phyloP scores from a whole-genome alignment of 495 filamentous ascomycete genomes.

The Pseudomonodictys pantanalensis region DNA sequence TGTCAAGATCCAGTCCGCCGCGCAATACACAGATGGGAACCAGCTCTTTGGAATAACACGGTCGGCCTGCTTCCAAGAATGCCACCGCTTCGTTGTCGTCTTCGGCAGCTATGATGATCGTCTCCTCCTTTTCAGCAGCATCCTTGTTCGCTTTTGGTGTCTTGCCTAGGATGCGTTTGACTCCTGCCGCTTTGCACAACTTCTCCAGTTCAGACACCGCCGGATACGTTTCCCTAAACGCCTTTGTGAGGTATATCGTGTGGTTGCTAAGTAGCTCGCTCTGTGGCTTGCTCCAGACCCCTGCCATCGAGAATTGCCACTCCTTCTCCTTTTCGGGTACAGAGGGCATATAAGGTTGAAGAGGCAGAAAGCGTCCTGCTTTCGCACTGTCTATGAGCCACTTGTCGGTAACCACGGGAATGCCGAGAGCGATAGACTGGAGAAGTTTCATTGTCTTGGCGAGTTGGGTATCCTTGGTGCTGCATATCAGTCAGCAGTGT shows the following conservation, averaged over 20 bases:
- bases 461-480: constrained; percentile 40
- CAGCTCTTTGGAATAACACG: constrained; percentile 26
- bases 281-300: constrained; percentile 32
- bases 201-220: constrained; percentile 39
- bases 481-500: not conserved
- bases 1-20: constrained; percentile 24
- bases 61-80: constrained; percentile 13
- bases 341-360: constrained; percentile 32
- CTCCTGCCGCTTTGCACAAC: constrained; percentile 37
- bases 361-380: constrained; percentile 31
- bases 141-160: too few species aligned
- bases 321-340: constrained; percentile 37
- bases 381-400: constrained; percentile 40
- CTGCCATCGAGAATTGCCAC: constrained; percentile 38
- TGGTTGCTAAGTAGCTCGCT: constrained; percentile 33
- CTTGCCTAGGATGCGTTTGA: constrained; percentile 11
- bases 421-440: constrained; percentile 37
- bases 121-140: constrained; percentile 17
- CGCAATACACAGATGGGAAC: constrained; percentile 30
- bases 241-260: constrained; percentile 40
- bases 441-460: constrained; percentile 44
- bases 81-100: constrained; percentile 12
- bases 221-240: constrained; percentile 37
- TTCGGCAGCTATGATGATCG: constrained; percentile 22
- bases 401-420: constrained; percentile 42